Conservation (phyloP, 2,329 filamentous ascomycete genomes). For the Aspergillus sp. region DNA sequence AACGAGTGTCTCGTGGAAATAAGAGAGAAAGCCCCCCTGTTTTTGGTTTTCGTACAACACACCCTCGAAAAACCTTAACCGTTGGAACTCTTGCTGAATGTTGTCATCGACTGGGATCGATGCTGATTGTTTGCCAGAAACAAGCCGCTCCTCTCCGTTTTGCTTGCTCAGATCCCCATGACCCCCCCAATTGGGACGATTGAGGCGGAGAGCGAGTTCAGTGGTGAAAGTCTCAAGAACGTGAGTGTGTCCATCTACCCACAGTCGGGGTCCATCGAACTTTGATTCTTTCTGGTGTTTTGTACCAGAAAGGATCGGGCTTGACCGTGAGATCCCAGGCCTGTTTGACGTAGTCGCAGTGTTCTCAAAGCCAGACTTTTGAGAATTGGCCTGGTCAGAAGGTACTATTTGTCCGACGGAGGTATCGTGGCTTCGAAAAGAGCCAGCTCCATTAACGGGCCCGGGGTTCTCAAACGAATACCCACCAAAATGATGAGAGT, state of each 20-base stretch:
- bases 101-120: background rate
- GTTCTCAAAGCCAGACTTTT: background rate
- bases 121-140: background rate
- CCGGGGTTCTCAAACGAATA: background rate
- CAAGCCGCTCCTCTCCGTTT: background rate
- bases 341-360: background rate
- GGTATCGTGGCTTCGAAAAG: background rate
- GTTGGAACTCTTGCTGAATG: background rate
- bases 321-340: background rate
- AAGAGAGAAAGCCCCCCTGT: background rate
- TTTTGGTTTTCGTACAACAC: background rate
- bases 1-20: slow-evolving; percentile 1
- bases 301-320: background rate
- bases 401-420: background rate
- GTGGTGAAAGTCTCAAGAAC: background rate
- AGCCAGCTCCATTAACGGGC: background rate
- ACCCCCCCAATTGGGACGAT: background rate
- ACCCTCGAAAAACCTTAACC: background rate
- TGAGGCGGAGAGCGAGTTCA: background rate
- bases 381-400: background rate
- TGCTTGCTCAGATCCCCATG: background rate
- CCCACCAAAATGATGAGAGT: background rate
- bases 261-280: background rate
- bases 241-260: background rate
- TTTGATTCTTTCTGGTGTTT: background rate